Base-by-base conservation (phyloP, 1,139 yeast species). In the Candida sanyaensis region DNA sequence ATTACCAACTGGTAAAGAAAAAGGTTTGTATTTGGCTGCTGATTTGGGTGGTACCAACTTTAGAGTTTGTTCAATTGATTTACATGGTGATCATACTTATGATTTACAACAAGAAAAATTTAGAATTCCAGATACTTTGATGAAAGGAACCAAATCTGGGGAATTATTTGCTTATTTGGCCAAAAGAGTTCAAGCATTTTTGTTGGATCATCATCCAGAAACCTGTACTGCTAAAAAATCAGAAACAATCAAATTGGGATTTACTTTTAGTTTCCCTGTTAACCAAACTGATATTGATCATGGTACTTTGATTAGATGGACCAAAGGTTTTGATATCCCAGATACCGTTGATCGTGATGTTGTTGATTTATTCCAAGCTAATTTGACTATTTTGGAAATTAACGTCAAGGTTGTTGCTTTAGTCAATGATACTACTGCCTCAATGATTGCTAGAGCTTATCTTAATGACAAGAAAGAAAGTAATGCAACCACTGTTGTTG, bases 351-450 rank as follows among this genome's bases (percentile, higher is more conserved):
- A 89, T 45, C 73, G 84, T 63, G 97, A 92, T 62, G 86, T 92
- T 40, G 95, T 89, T 44, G 73, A 73, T 43, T 67, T 84, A 45
- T 77, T 90, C 55, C 98, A 92, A 68, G 64, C 67, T 7, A 87
- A 88, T 51, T 62, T 92, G 48, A 86, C 88, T 58, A 63, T 60
- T 10, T 73, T 80, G 49, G 70, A 75, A 1, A 71, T 81, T 37
- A 88, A 88, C 33, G 95, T 92, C 23, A 73, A 77, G 40, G 88
- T 91, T 37, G 91, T 88, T 12, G 98, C 98, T 0, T 77, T 92
- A 53, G 95, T 96, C 40, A 92, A 92, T 64, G 98, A 92, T 64
- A 92, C 98, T 1, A 96, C 90, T 13, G 98, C 98, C 37, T 91
- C 97, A 4, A 77, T 92, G 53, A 75, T 92, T 64, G 86, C 96